A percentile compares a stretch with the other conserved stretches of the same genome.
These are phyloP conservation scores for Telfairia occidentalis DNA, from an alignment of 331 rosid genomes.

Conservation along the genomic window DNA sequence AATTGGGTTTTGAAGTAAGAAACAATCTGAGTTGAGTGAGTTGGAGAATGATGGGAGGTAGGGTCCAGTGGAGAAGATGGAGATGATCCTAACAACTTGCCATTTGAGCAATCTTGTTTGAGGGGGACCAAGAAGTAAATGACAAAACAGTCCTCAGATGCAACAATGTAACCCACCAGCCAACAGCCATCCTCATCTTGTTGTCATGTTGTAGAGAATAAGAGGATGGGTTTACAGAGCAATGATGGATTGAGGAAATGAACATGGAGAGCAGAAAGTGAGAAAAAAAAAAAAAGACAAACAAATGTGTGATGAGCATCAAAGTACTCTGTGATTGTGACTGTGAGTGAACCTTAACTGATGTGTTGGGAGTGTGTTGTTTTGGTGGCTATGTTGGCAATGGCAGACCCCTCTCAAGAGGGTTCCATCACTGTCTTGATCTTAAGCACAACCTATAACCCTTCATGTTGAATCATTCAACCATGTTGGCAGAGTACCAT, in stretches of 20 bases:
- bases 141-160: constrained; percentile 8
- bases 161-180: constrained; percentile 15
- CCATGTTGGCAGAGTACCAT: constrained; percentile 2
- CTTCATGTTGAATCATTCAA: constrained; percentile 7
- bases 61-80: not conserved
- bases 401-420: not conserved
- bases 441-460: not conserved
- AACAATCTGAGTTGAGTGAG: not conserved
- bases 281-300: not conserved
- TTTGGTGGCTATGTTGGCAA: constrained; percentile 2
- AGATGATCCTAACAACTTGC: not conserved
- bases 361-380: constrained; percentile 4
- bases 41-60: constrained; percentile 11
- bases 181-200: not conserved
- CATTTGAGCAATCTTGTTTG: constrained; percentile 5
- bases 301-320: not conserved
- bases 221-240: not conserved
- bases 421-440: not conserved
- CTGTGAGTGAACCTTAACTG: not conserved
- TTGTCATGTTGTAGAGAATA: constrained; percentile 5
- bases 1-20: not conserved
- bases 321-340: not conserved
- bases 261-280: not conserved
- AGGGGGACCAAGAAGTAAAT: not conserved
- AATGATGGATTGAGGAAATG: constrained; percentile 1